These are phyloP conservation scores for Setaria italica DNA, from an alignment of 202 grass and related monocot genomes.

Conservation along the genomic window DNA sequence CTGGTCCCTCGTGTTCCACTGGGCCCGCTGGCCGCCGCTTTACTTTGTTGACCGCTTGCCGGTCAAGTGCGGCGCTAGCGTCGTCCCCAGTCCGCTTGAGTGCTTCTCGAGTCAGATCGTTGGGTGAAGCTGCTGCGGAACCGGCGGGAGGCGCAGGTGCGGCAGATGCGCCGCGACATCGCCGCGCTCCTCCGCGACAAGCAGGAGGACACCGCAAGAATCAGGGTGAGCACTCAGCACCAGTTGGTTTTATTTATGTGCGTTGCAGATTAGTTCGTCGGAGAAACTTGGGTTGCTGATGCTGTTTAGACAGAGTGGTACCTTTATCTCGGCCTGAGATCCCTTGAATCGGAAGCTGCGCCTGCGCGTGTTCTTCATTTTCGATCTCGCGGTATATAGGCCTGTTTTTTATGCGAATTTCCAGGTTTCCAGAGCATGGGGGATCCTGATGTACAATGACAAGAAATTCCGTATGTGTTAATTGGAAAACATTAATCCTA, in stretches of 20 bases:
- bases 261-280: background rate
- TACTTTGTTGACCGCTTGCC: no score
- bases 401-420: background rate
- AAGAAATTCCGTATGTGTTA: background rate
- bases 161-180: conserved; percentile 87
- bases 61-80: no score
- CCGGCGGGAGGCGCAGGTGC: conserved; percentile 80
- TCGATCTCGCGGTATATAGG: background rate
- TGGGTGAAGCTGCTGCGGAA: conserved; percentile 91
- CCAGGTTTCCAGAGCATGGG: background rate
- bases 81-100: no score
- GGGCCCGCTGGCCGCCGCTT: no score
- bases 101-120: no score
- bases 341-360: background rate
- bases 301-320: background rate
- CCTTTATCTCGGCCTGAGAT: no score
- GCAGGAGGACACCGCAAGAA: conserved; percentile 85
- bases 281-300: background rate
- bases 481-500: background rate
- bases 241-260: background rate
- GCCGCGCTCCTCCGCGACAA: conserved; percentile 77
- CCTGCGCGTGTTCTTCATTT: background rate
- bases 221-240: conserved; percentile 50
- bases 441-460: background rate
- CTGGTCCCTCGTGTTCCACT: no score